These are phyloP conservation scores for Coniochaeta sp. DNA, from an alignment of 2,329 filamentous ascomycete genomes.

Conservation along the genomic window DNA sequence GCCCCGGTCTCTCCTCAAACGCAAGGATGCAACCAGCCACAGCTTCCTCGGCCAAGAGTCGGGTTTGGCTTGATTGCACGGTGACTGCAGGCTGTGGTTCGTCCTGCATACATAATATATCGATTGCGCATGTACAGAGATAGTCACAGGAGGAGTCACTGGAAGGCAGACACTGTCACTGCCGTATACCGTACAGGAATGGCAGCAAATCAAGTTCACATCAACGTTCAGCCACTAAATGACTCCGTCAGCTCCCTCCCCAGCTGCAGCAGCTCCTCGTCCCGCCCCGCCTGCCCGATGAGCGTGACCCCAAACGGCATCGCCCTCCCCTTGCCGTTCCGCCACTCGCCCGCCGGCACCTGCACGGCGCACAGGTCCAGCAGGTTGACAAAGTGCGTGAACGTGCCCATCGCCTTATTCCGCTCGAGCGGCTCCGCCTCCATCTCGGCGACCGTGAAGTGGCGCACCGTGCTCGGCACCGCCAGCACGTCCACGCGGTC, in stretches of 20 bases:
- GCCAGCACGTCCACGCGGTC: slow-evolving; percentile 2
- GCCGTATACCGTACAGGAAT: neutral
- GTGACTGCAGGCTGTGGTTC: too few relatives aligned
- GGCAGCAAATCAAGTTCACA: neutral
- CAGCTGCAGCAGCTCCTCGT: slow-evolving; percentile 3
- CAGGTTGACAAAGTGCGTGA: slow-evolving; percentile 4
- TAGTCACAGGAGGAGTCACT: neutral
- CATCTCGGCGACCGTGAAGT: slow-evolving; percentile 4
- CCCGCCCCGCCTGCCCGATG: slow-evolving; percentile 2
- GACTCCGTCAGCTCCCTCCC: slow-evolving; percentile 2
- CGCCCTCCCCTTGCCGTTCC: neutral
- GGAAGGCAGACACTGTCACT: neutral
- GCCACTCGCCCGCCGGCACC: slow-evolving; percentile 1
- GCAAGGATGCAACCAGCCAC: too few relatives aligned
- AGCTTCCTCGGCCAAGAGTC: too few relatives aligned
- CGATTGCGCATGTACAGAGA: too few relatives aligned
- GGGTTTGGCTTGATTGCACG: too few relatives aligned
- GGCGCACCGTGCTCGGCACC: neutral
- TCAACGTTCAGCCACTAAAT: neutral
- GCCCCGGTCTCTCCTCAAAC: too few relatives aligned
- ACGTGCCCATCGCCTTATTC: slow-evolving; percentile 2
- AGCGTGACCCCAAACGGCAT: slow-evolving; percentile 5
- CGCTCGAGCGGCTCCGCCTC: neutral
- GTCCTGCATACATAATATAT: too few relatives aligned
- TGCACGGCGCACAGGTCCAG: slow-evolving; percentile 3